Evolutionary conservation across 2,329 filamentous ascomycete species (phyloP).

Genomic region (Lachnellula cervina): DNA sequence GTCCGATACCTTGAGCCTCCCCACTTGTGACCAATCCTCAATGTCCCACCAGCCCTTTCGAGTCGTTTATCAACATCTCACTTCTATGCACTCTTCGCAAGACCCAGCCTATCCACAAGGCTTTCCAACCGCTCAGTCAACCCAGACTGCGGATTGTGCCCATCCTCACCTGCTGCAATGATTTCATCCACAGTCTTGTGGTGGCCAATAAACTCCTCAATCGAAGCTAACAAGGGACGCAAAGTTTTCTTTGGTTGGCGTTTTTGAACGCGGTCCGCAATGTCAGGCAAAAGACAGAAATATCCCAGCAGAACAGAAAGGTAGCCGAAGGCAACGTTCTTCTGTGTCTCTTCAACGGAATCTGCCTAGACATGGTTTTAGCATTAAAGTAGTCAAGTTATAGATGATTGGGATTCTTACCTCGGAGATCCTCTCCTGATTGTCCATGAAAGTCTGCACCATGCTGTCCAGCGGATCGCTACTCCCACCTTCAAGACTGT

Average conservation of each 20-base stretch:
- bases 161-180: constrained; percentile 40
- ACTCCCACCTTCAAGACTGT: constrained; percentile 35
- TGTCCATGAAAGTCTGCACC: constrained; percentile 61
- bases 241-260: constrained; percentile 44
- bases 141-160: constrained; percentile 39
- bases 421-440: constrained; percentile 60
- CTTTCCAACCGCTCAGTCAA: constrained; percentile 35
- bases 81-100: background rate
- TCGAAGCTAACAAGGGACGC: constrained; percentile 47
- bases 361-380: constrained; percentile 48
- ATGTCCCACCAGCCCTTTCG: background rate
- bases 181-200: constrained; percentile 51
- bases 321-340: constrained; percentile 83
- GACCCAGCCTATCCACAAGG: constrained; percentile 19
- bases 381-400: background rate
- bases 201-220: constrained; percentile 58
- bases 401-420: constrained; percentile 42
- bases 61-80: background rate
- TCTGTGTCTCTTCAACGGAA: constrained; percentile 67
- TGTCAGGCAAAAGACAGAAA: constrained; percentile 55
- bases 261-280: constrained; percentile 38
- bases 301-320: constrained; percentile 80
- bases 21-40: background rate
- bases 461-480: constrained; percentile 52
- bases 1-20: background rate